These are phyloP conservation scores for Hyaloscypha finlandica DNA, from an alignment of 495 filamentous ascomycete genomes.

Conservation along the genomic window DNA sequence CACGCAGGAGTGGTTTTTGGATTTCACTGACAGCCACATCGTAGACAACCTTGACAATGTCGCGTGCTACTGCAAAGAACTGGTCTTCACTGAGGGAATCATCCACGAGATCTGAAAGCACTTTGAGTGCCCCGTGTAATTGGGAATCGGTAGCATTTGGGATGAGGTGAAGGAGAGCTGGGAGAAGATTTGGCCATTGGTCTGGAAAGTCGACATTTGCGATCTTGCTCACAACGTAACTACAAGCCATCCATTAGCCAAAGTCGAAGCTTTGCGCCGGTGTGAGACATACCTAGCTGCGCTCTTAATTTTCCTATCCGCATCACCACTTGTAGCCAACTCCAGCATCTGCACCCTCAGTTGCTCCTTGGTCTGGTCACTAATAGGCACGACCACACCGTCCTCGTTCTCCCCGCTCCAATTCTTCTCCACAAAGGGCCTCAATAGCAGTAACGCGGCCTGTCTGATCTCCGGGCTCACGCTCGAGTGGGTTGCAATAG, in stretches of 20 bases:
- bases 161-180: slow-evolving; percentile 76
- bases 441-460: slow-evolving; percentile 76
- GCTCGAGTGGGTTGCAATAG: slow-evolving; percentile 73
- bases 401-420: slow-evolving; percentile 67
- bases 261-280: background rate
- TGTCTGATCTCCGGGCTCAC: slow-evolving; percentile 76
- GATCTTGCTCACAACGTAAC: slow-evolving; percentile 94
- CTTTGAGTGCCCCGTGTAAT: slow-evolving; percentile 84
- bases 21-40: slow-evolving; percentile 74
- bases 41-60: slow-evolving; percentile 80
- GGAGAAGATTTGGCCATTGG: slow-evolving; percentile 85
- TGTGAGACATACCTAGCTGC: slow-evolving; percentile 60
- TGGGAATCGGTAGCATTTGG: slow-evolving; percentile 69
- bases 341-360: slow-evolving; percentile 70
- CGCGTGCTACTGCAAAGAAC: slow-evolving; percentile 83
- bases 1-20: slow-evolving; percentile 73
- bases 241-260: slow-evolving; percentile 32
- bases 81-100: slow-evolving; percentile 91
- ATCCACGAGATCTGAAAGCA: slow-evolving; percentile 87
- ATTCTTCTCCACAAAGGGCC: slow-evolving; percentile 74
- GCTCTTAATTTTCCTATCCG: slow-evolving; percentile 81
- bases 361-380: slow-evolving; percentile 69
- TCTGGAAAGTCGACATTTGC: slow-evolving; percentile 92
- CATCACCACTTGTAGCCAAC: slow-evolving; percentile 71
- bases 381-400: slow-evolving; percentile 57